Evolutionary conservation across 2,329 filamentous ascomycete genomes (phyloP), one percentile per base, ranked within the genome.

Genomic region (Venturia oleaginea): DNA sequence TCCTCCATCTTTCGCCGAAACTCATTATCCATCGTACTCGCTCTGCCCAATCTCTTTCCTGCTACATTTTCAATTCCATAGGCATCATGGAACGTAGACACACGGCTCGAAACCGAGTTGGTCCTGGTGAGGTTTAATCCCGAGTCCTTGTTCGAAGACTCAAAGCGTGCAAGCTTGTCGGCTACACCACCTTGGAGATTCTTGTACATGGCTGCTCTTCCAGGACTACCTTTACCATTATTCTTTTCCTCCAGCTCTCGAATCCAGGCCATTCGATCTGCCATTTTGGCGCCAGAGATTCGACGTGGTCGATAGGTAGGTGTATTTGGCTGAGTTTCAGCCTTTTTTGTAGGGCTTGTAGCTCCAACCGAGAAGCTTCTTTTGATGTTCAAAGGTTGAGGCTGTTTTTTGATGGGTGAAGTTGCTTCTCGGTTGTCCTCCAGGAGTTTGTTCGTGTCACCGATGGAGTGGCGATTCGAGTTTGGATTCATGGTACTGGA

Each of bases 151-250:
- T 61, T 64, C 19, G 61, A 40, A 13, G 34, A 42, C 40, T 65
- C 64, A 38, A 65, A 65, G 13, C 40, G 22, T 17, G 34, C 30
- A 3, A 65, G n/a, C 22, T 65, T 65, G n/a, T 54, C 64, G 22
- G 57, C 59, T 22, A 65, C 64, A n/a, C 64, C 64, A 19, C 64
- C 64, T 62, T 65, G 40, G 6, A 65, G 43, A 19, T 65, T 65
- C 17, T 62, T 54, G 24, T 65, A 42, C 54, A 61, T 51, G 17
- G 34, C 61, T 30, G 64, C 64, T 32, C 40, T 40, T 4, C 42
- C 59, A 7, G 27, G 40, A 22, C 32, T 27, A 10, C 34, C 38
- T 17, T 30, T 63, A 19, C 37, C 34, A 42, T 37, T 65, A 7
- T 15, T 34, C 15, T 32, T 42, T 19, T 54, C 55, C 22, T 65